These are phyloP conservation scores for Sporothrix brunneoviolacea DNA, from an alignment of 2,329 filamentous ascomycete species.

Conservation along the genomic window DNA sequence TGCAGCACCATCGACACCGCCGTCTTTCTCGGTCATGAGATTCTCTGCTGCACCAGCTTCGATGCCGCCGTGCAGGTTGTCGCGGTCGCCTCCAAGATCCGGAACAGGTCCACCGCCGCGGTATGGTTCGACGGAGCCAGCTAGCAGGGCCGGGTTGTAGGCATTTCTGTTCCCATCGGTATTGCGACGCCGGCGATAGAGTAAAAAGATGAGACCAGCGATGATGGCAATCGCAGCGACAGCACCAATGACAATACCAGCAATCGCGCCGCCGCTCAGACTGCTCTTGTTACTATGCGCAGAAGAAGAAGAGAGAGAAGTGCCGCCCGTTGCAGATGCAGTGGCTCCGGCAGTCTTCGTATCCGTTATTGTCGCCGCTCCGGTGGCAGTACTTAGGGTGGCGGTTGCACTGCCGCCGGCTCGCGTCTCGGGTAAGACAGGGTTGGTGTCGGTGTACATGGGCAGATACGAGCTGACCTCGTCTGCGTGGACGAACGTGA, in stretches of 20 bases:
- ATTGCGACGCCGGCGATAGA: slow-evolving; percentile 35
- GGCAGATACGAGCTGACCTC: neutral
- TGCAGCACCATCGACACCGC: slow-evolving; percentile 17
- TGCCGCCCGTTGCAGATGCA: neutral
- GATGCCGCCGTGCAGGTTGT: neutral
- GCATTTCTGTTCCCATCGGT: slow-evolving; percentile 13
- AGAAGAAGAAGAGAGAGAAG: neutral
- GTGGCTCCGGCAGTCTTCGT: neutral
- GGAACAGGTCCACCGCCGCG: slow-evolving; percentile 17
- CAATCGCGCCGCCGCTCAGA: slow-evolving; percentile 37
- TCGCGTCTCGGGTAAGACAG: neutral
- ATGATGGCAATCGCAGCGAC: slow-evolving; percentile 34
- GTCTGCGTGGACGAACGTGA: neutral
- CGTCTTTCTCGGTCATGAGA: slow-evolving; percentile 42
- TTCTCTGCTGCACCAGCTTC: slow-evolving; percentile 27
- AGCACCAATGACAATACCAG: slow-evolving; percentile 40
- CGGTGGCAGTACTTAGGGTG: too few species aligned
- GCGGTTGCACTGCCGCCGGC: neutral
- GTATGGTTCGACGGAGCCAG: slow-evolving; percentile 24
- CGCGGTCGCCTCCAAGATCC: slow-evolving; percentile 18
- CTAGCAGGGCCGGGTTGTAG: slow-evolving; percentile 11
- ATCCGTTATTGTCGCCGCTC: too few species aligned
- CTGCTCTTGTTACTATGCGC: slow-evolving; percentile 11
- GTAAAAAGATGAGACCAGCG: slow-evolving; percentile 35
- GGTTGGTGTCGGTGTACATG: neutral